A percentile compares a stretch with the other conserved stretches of the same genome.
Evolutionary conservation across 257 asterid species (phyloP).

Genomic region (Gentiana straminea): DNA sequence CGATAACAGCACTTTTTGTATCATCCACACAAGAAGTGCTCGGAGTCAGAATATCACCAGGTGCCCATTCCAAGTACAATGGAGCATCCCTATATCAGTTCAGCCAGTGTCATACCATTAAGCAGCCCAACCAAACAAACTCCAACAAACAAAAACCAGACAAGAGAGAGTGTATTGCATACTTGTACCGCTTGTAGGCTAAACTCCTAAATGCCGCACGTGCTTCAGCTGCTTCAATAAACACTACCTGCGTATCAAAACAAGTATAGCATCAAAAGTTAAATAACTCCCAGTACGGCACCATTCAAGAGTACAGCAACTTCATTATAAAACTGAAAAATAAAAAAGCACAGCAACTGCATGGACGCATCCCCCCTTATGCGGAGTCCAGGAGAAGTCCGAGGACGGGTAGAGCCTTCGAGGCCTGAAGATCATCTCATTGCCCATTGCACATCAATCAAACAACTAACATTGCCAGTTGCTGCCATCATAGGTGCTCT

Average conservation of each 20-base stretch:
- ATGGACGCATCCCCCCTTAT: no score
- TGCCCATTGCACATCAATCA: no score
- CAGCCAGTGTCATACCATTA: no score
- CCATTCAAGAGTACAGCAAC: background rate
- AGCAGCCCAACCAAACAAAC: background rate
- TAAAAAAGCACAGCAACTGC: no score
- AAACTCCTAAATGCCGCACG: conserved; percentile 71
- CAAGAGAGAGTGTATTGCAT: conserved; percentile 14
- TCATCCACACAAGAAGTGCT: conserved; percentile 20
- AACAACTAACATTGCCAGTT: no score
- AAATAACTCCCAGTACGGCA: background rate
- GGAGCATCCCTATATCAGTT: conserved; percentile 63
- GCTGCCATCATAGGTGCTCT: no score
- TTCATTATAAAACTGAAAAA: background rate
- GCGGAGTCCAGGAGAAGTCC: no score
- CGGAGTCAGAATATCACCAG: conserved; percentile 59
- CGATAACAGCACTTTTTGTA: conserved; percentile 25
- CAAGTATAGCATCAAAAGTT: background rate
- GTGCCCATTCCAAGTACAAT: conserved; percentile 96
- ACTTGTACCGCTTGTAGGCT: conserved; percentile 94
- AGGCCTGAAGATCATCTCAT: no score
- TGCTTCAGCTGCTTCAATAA: conserved; percentile 83
- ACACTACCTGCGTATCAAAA: conserved; percentile 48
- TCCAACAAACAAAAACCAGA: background rate
- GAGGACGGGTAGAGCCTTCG: no score